A percentile compares a stretch with the other conserved stretches of the same genome.
These are phyloP conservation scores for Aegle marmelos DNA, from an alignment of 345 rosid genomes.

Conservation along the genomic window DNA sequence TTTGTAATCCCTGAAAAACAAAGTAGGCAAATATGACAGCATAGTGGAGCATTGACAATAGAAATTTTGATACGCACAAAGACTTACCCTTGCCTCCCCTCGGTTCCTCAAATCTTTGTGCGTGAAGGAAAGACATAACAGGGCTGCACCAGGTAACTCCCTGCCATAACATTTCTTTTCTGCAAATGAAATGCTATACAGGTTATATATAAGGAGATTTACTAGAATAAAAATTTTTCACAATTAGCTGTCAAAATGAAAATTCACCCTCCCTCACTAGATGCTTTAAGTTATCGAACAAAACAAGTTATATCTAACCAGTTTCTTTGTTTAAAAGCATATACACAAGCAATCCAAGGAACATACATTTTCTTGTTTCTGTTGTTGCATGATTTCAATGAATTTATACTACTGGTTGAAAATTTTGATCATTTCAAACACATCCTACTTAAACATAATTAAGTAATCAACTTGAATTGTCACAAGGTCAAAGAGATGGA, in stretches of 20 bases:
- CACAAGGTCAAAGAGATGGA: not conserved
- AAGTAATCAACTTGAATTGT: not conserved
- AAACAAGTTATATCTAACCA: not conserved
- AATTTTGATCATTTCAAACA: not conserved
- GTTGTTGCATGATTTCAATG: not conserved
- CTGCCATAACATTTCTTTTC: slow-evolving; percentile 47
- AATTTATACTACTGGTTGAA: not conserved
- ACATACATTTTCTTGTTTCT: not conserved
- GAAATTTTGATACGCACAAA: slow-evolving; percentile 7
- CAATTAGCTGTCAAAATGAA: not conserved
- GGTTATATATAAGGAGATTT: not conserved
- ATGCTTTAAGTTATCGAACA: not conserved
- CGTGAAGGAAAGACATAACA: slow-evolving; percentile 61
- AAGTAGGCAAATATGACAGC: slow-evolving; percentile 21
- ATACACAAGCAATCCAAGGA: not conserved
- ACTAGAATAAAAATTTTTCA: not conserved
- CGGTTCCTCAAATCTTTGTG: slow-evolving; percentile 45
- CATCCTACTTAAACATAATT: not conserved
- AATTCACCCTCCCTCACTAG: not conserved
- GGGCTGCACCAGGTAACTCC: slow-evolving; percentile 81
- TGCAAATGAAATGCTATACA: slow-evolving; percentile 35
- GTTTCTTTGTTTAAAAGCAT: not conserved
- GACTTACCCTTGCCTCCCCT: slow-evolving; percentile 48
- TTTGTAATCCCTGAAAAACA: slow-evolving; percentile 43
- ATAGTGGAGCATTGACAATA: slow-evolving; percentile 8